These are phyloP conservation scores for Dendrocalamus latiflorus DNA, from an alignment of 202 grass and related monocot genomes.

Conservation along the genomic window DNA sequence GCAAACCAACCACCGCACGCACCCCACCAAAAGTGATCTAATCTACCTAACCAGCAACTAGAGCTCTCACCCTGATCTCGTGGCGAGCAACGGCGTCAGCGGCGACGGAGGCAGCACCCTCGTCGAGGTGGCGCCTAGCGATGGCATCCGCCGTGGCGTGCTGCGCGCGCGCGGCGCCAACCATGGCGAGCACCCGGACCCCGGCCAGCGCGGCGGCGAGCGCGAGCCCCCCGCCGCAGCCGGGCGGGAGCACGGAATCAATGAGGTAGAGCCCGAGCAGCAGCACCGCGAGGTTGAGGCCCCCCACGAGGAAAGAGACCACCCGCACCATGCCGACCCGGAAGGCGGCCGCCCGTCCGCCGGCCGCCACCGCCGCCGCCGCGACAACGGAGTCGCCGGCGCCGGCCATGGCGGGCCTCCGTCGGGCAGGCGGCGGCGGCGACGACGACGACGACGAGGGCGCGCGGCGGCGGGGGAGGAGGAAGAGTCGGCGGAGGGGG, in stretches of 20 bases:
- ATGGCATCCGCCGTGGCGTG: slow-evolving; percentile 85
- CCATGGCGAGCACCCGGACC: slow-evolving; percentile 73
- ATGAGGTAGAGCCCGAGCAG: slow-evolving; percentile 62
- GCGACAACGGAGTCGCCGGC: slow-evolving; percentile 23
- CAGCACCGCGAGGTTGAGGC: slow-evolving; percentile 57
- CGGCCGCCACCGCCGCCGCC: neutral
- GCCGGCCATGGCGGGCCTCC: slow-evolving; percentile 36
- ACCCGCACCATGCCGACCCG: slow-evolving; percentile 73
- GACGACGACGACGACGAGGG: slow-evolving; percentile 26
- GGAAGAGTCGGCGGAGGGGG: slow-evolving; percentile 31
- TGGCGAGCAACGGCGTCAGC: slow-evolving; percentile 70
- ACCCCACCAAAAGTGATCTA: neutral
- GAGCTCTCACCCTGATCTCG: slow-evolving; percentile 76
- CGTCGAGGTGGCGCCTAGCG: slow-evolving; percentile 51
- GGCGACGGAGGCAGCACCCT: slow-evolving; percentile 46
- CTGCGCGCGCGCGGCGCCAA: slow-evolving; percentile 66
- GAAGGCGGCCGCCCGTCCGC: slow-evolving; percentile 26
- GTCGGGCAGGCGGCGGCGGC: slow-evolving; percentile 26
- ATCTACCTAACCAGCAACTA: neutral
- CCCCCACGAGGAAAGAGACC: slow-evolving; percentile 64
- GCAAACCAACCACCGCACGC: neutral
- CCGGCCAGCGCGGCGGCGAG: slow-evolving; percentile 51
- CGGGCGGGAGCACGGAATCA: slow-evolving; percentile 34
- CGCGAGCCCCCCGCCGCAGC: slow-evolving; percentile 42
- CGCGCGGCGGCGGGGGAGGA: slow-evolving; percentile 33